Base-by-base conservation (phyloP, 768 basidiomycete species). In the Fibroporia radiculosa region DNA sequence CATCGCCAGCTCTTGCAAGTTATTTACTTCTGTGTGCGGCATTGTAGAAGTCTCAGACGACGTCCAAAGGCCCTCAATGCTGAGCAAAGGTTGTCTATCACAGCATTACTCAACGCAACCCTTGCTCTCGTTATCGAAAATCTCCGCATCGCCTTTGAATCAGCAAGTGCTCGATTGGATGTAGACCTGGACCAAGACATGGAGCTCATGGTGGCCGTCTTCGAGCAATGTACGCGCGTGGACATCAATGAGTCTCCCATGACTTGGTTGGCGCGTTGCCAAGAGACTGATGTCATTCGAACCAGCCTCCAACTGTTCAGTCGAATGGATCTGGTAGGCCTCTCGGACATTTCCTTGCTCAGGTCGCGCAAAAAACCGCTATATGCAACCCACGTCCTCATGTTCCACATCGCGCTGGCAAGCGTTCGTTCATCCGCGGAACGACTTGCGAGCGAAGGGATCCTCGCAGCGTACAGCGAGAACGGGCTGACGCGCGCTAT, bases 391-490 rank as follows among this genome's bases (percentile, higher is more conserved):
- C 84, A 88, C 54, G 68, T 95, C 45, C 76, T 96, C 43, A 68
- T 83, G 24, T 88, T 96, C 67, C 91, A 95, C 57, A 84, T 92
- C 70, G 78, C 87, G 1, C 65, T 96, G 16, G 88, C 85, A 13
- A 78, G 78, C 47, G 73, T 86, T 42, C 77, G 82, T 0, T 72
- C 77, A 1, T 82, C 88, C 0, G 91, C 93, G 0, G 92, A 95
- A 60, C 69, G 85, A 47, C 75, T 96, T 20, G 90, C 91, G 4
- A 81, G 82, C 52, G 88, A 86, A 50, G 90, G 91, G 25, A 69
- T 90, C 1, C 65, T 95, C 16, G 65, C 80, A 0, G 85, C 91
- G 0, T 93, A 95, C 59, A 83, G 81, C 57, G 87, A 85, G 54
- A 93, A 87, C 58, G 74, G 73, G 37, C 78, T 96, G 56, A 87